Evolutionary conservation across 139 green algal genomes (phyloP).

Genomic region (Chlamydomonas eustigma): DNA sequence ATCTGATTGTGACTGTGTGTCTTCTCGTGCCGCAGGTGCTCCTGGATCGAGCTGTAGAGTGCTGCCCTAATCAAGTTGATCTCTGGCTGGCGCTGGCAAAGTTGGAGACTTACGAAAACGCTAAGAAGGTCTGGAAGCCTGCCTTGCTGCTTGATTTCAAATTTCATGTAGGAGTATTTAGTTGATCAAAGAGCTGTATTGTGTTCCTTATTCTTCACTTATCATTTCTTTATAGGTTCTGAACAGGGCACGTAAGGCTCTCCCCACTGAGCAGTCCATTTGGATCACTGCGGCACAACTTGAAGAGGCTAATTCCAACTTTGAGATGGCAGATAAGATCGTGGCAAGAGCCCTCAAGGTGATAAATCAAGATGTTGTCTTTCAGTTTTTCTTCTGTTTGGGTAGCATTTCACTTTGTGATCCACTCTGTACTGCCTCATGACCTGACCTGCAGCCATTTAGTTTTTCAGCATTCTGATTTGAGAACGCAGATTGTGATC

Average conservation of each 20-base stretch:
- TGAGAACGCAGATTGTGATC: too few species aligned
- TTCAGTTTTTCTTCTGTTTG: too few species aligned
- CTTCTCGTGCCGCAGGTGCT: conserved; percentile 44
- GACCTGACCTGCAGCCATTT: too few species aligned
- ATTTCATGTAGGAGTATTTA: neutral
- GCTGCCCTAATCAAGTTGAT: conserved; percentile 83
- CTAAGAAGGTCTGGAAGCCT: conserved; percentile 72
- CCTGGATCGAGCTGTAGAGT: conserved; percentile 92
- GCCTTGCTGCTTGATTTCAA: too few species aligned
- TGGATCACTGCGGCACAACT: conserved; percentile 96
- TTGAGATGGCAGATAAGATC: conserved; percentile 57
- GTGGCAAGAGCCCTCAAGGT: conserved; percentile 39
- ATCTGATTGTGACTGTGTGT: too few species aligned
- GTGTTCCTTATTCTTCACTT: neutral
- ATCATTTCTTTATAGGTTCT: conserved; percentile 58
- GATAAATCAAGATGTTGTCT: too few species aligned
- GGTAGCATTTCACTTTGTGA: too few species aligned
- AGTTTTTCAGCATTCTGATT: too few species aligned
- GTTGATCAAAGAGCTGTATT: neutral
- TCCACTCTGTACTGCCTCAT: too few species aligned
- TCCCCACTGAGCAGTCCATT: conserved; percentile 87
- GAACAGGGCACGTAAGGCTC: conserved; percentile 88
- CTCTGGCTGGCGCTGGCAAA: conserved; percentile 94
- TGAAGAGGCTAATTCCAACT: conserved; percentile 88
- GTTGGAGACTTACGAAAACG: conserved; percentile 91